Conservation (phyloP, 1,139 yeast species). For the Blastobotrys persicus region DNA sequence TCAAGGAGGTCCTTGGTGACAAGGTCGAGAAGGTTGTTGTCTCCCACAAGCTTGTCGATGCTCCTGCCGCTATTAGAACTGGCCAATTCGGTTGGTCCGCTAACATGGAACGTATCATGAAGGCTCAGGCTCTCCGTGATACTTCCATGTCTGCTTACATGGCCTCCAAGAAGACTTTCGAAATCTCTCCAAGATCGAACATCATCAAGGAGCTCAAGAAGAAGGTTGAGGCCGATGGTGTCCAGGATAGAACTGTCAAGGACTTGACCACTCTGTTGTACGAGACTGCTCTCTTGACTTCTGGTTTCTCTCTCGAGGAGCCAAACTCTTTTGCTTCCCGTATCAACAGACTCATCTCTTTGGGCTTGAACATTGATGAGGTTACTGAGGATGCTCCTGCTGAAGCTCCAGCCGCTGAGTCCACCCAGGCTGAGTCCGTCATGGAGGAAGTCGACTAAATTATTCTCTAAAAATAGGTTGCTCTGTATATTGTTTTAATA, state of each 20-base stretch:
- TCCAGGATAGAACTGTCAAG: constrained; percentile 97
- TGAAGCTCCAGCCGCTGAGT: constrained; percentile 54
- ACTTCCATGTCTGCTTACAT: constrained; percentile 98
- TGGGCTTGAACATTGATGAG: constrained; percentile 97
- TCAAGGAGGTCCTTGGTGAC: constrained; percentile 96
- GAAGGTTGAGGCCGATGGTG: constrained; percentile 96
- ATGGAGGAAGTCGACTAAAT: constrained; percentile 98
- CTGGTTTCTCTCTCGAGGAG: constrained; percentile 98
- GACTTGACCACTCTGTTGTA: constrained; percentile 93
- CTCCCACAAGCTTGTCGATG: constrained; percentile 94
- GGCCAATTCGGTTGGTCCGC: constrained; percentile 99
- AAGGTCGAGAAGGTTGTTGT: constrained; percentile 99
- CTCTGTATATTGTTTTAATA: not conserved
- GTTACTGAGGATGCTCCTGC: constrained; percentile 60
- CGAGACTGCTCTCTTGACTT: constrained; percentile 97
- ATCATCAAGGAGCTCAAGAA: constrained; percentile 93
- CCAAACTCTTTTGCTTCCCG: constrained; percentile 97
- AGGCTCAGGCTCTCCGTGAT: constrained; percentile 99
- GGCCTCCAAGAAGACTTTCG: constrained; percentile 99
- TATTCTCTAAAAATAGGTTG: constrained; percentile 8
- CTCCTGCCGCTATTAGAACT: constrained; percentile 99
- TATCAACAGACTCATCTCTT: constrained; percentile 96
- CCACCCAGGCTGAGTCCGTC: constrained; percentile 74
- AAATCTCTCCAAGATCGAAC: constrained; percentile 95
- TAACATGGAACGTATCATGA: constrained; percentile 99